These are phyloP conservation scores for Colletotrichum incanum DNA, from an alignment of 2,329 filamentous ascomycete genomes.

Conservation along the genomic window DNA sequence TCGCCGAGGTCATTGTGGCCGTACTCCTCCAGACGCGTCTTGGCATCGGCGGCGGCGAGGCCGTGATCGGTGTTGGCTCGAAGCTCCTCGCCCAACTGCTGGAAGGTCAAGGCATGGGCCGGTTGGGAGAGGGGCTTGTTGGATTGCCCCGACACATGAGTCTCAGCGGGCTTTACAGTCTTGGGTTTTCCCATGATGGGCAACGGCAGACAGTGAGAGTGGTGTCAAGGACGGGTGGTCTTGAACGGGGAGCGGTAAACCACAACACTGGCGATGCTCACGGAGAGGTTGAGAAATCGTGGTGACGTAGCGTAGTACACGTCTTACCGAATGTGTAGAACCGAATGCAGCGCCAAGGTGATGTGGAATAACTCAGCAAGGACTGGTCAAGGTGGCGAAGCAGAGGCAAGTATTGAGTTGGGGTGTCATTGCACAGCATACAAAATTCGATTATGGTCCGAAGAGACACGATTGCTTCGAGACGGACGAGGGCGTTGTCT, in stretches of 20 bases:
- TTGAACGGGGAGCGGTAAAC: background rate
- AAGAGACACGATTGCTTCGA: background rate
- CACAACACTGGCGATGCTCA: background rate
- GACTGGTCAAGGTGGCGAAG: constrained; percentile 25
- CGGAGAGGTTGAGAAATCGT: background rate
- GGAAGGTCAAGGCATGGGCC: constrained; percentile 69
- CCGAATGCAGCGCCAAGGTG: background rate
- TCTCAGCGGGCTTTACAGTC: constrained; percentile 28
- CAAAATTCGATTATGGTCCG: background rate
- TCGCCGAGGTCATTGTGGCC: constrained; percentile 74
- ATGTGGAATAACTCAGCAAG: constrained; percentile 9
- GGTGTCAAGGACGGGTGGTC: too few relatives aligned
- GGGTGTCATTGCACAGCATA: constrained; percentile 5
- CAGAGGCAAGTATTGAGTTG: constrained; percentile 9
- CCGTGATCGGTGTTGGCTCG: constrained; percentile 69
- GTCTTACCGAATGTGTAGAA: background rate
- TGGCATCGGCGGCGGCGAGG: constrained; percentile 66
- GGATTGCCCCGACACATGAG: constrained; percentile 55
- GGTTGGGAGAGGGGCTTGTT: constrained; percentile 67
- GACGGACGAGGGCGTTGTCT: background rate
- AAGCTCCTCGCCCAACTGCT: constrained; percentile 66
- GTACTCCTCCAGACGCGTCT: constrained; percentile 67
- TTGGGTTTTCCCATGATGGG: constrained; percentile 24
- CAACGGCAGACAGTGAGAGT: background rate
- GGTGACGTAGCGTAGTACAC: background rate